These are phyloP conservation scores for Borealophlyctis nickersoniae DNA, from an alignment of 192 early-diverging fungal genomes.

Conservation along the genomic window DNA sequence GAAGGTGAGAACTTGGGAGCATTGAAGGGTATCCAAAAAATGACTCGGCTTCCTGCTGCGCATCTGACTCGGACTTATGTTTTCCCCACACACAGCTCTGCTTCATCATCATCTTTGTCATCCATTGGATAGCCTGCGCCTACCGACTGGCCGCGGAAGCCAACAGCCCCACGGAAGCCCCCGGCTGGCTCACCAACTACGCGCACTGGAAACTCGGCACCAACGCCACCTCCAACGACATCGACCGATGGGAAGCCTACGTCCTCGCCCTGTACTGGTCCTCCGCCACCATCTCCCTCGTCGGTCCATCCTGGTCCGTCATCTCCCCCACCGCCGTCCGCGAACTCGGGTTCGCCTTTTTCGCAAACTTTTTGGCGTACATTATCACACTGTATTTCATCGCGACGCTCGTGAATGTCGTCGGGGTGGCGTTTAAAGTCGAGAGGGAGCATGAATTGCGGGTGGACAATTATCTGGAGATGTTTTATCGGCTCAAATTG, in stretches of 20 bases:
- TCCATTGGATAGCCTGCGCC: slow-evolving; percentile 53
- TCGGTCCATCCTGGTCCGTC: slow-evolving; percentile 24
- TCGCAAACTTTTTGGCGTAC: slow-evolving; percentile 41
- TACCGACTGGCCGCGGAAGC: slow-evolving; percentile 38
- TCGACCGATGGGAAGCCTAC: slow-evolving; percentile 30
- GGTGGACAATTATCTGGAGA: slow-evolving; percentile 51
- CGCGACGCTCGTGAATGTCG: slow-evolving; percentile 32
- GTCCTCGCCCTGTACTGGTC: slow-evolving; percentile 42
- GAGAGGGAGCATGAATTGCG: slow-evolving; percentile 39
- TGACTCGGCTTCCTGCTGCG: too few relatives aligned
- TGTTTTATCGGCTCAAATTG: slow-evolving; percentile 48
- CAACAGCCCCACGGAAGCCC: slow-evolving; percentile 29
- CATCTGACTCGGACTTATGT: too few relatives aligned
- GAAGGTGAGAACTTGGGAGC: slow-evolving; percentile 26
- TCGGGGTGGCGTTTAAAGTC: slow-evolving; percentile 24
- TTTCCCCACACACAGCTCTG: slow-evolving; percentile 24
- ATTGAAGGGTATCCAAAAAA: background rate
- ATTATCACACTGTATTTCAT: slow-evolving; percentile 43
- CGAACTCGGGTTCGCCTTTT: slow-evolving; percentile 39
- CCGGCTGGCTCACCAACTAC: slow-evolving; percentile 42
- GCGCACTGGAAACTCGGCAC: background rate
- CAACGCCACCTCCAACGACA: slow-evolving; percentile 18
- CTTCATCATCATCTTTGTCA: slow-evolving; percentile 40
- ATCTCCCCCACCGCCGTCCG: slow-evolving; percentile 30
- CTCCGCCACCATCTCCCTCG: slow-evolving; percentile 34